Base-by-base conservation (phyloP, 2,329 filamentous ascomycete genomes). In the Ilyonectria destructans region DNA sequence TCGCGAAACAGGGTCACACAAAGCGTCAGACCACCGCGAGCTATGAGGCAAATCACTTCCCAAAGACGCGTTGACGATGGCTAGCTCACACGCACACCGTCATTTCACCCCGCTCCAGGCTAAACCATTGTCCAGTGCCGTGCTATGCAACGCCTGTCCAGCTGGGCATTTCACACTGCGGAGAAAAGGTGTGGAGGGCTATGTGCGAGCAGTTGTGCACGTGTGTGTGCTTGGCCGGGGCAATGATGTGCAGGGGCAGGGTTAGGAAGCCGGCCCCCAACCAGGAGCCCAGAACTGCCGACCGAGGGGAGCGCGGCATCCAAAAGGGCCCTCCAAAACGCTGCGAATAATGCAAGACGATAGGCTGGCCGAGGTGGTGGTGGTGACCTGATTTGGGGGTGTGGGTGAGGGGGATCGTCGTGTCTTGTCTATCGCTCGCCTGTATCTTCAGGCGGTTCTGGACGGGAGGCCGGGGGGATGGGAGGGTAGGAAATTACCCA, bases 231-330 rank as follows among this genome's bases (percentile, higher is more conserved):
- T 31, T 35, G 35, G 45, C 17, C n/a, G 26, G 21, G 15, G 21
- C 12, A 56, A 69, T 74, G 65, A 68, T 75, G 68, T 71, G 70
- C 70, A 75, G 71, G 71, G 61, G 40, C 58, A 58, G 66, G 49
- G 57, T 65, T 72, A 58, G 65, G 71, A 65, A 69, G 51, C 68
- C 56, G 62, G 60, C 37, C 21, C 31, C 66, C 69, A 64, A 69
- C 56, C 48, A 68, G 19, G 62, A 69, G 59, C 26, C 54, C 51
- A 71, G 46, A 75, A 75, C 69, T 76, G 74, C 74, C 74, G 74
- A 69, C 62, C 58, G 58, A 56, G 35, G 69, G 45, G 33, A 58
- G 54, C 67, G 54, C 67, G 71, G 69, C 62, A 75, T 58, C 67
- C 67, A 72, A 75, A 68, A 65, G 65, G 69, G 67, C 66, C 51